Base-by-base conservation (phyloP, 805 yeast species). In the Candida adriatica region DNA sequence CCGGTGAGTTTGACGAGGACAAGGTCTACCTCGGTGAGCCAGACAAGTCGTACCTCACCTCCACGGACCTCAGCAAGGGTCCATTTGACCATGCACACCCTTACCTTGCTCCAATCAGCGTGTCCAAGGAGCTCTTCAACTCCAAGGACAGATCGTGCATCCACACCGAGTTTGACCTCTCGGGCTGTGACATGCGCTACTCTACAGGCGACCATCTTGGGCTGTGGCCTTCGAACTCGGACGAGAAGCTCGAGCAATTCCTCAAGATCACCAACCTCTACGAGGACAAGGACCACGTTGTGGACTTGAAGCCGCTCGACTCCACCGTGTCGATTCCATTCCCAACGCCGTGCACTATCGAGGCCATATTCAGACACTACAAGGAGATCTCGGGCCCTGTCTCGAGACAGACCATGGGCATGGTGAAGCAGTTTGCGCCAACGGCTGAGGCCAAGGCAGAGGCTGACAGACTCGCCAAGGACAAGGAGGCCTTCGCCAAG, bases 181-280 rank as follows among this genome's bases (percentile, higher is more conserved):
- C 86, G 1, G 73, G 63, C 18, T 69, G 90, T 4, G 80, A 79
- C 49, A 64, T 92, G 51, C 76, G 79, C 47, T 90, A 90, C 59
- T 67, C 90, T 29, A 90, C 98, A 4, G 98, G 98, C 58, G 98
- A 90, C 56, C 97, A 90, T 60, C 61, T 92, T 41, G 97, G 95
- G 11, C 65, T 92, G 35, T 85, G 96, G 94, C 92, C 96, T 21
- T 84, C 92, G 16, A 90, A 90, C 59, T 66, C 94, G 2, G 66
- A 79, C 50, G 85, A 78, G 54, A 75, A 82, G 47, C 79, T 87
- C 20, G 67, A 62, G n/a, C 64, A 67, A 26, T 81, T 92, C 46
- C 61, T 81, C 38, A 45, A 60, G 27, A 76, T 82, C 6, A 74
- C 90, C 33, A 79, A 73, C 20, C 66, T 88, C 37, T 48, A 57